Conservation (phyloP, 179 eudicot genomes). For the Beta lomatogona region DNA sequence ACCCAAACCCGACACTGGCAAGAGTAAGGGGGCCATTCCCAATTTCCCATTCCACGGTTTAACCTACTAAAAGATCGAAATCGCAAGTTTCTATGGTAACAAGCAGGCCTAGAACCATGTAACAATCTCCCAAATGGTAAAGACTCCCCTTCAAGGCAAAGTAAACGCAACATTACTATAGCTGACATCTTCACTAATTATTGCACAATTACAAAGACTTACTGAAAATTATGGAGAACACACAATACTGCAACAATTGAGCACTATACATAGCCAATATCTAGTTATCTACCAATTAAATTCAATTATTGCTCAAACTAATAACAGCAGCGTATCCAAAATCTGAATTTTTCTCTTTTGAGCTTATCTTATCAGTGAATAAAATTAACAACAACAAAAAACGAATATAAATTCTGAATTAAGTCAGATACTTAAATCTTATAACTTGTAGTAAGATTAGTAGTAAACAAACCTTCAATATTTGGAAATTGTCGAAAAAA, state of each 20-base stretch:
- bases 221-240: background rate
- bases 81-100: constrained; percentile 38
- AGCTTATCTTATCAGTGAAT: too few relatives aligned
- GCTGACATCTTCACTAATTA: constrained; percentile 47
- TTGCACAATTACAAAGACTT: background rate
- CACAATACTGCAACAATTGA: background rate
- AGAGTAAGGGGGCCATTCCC: constrained; percentile 59
- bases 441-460: too few relatives aligned
- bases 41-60: constrained; percentile 8
- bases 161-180: constrained; percentile 58
- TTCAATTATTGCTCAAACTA: background rate
- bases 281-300: background rate
- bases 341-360: too few relatives aligned
- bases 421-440: too few relatives aligned
- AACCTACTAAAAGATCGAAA: constrained; percentile 29
- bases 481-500: too few relatives aligned
- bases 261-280: background rate
- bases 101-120: constrained; percentile 41
- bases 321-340: too few relatives aligned
- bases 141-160: constrained; percentile 61
- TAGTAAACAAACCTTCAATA: too few relatives aligned
- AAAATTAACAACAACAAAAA: too few relatives aligned
- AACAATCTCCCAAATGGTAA: constrained; percentile 47
- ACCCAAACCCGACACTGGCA: constrained; percentile 49
- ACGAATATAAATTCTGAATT: too few relatives aligned